A percentile compares a stretch with the other conserved stretches of the same genome.
Conservation (phyloP, 805 yeast genomes). For the Saturnispora kantuleensis region DNA sequence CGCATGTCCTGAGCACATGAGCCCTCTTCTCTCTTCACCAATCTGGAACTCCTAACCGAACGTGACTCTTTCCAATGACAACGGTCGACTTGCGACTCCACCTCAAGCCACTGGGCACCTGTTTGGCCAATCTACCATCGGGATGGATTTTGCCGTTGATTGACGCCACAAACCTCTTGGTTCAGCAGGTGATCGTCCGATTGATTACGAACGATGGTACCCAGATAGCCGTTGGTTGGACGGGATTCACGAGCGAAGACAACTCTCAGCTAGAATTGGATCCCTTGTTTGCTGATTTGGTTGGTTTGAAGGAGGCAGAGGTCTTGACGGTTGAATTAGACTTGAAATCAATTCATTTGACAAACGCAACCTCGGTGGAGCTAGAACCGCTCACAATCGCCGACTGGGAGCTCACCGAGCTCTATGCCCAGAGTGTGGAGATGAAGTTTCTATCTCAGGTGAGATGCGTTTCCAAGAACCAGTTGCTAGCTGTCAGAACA, state of each 20-base stretch:
- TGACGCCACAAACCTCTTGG: slow-evolving; percentile 27
- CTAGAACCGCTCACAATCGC: slow-evolving; percentile 67
- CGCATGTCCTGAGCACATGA: too few species aligned
- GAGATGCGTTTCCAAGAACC: slow-evolving; percentile 55
- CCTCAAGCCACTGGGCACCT: slow-evolving; percentile 21
- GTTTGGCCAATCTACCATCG: slow-evolving; percentile 31
- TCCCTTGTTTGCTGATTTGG: slow-evolving; percentile 47
- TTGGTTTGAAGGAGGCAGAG: slow-evolving; percentile 37
- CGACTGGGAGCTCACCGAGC: slow-evolving; percentile 88
- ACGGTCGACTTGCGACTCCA: slow-evolving; percentile 15
- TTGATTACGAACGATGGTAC: slow-evolving; percentile 14
- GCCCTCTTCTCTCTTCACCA: background rate
- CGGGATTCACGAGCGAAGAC: slow-evolving; percentile 20
- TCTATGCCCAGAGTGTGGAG: slow-evolving; percentile 71
- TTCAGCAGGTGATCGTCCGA: slow-evolving; percentile 32
- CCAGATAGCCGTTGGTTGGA: slow-evolving; percentile 23
- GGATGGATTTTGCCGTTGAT: slow-evolving; percentile 28
- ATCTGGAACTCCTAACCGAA: background rate
- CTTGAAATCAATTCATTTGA: slow-evolving; percentile 29
- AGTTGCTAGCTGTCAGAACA: slow-evolving; percentile 60
- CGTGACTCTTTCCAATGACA: background rate
- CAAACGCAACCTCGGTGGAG: slow-evolving; percentile 38
- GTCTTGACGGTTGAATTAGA: slow-evolving; percentile 35
- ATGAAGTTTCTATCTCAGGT: slow-evolving; percentile 68
- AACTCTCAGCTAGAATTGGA: slow-evolving; percentile 45